Percentiles rank a stretch among this genome's conserved stretches.
Conservation (phyloP, 352 stramenopile genomes). For the Phytophthora tentaculata region DNA sequence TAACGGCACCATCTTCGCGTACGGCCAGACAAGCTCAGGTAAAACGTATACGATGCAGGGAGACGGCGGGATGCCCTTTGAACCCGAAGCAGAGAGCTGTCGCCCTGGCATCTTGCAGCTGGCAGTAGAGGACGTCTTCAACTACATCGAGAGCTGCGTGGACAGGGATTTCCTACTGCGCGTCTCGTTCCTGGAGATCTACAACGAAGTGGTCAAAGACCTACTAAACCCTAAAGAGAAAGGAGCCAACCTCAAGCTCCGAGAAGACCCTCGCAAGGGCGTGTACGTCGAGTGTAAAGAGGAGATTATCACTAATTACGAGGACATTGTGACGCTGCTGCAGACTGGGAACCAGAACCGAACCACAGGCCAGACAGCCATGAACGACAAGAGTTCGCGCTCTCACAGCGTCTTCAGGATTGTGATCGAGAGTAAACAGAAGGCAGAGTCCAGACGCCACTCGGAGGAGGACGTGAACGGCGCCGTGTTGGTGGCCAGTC, state of each 20-base stretch:
- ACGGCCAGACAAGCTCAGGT: constrained; percentile 95
- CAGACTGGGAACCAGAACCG: constrained; percentile 71
- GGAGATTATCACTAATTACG: constrained; percentile 90
- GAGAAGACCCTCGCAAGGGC: constrained; percentile 94
- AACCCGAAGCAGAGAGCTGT: constrained; percentile 11
- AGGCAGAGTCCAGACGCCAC: constrained; percentile 45
- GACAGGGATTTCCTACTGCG: constrained; percentile 95
- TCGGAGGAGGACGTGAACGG: constrained; percentile 79
- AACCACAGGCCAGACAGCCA: constrained; percentile 71
- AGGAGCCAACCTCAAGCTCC: constrained; percentile 76
- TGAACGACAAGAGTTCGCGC: constrained; percentile 84
- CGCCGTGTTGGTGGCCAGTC: constrained; percentile 92
- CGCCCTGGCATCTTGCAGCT: constrained; percentile 88
- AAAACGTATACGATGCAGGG: constrained; percentile 99
- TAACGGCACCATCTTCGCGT: constrained; percentile 94
- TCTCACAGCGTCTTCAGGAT: constrained; percentile 88
- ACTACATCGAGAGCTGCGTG: constrained; percentile 72
- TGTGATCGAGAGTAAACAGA: constrained; percentile 85
- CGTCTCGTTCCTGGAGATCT: constrained; percentile 99
- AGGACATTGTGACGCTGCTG: constrained; percentile 67
- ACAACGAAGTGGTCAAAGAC: constrained; percentile 98
- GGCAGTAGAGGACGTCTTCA: constrained; percentile 95
- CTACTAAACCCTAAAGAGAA: constrained; percentile 83
- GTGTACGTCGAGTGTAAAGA: constrained; percentile 98
- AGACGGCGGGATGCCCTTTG: constrained; percentile 34